These are phyloP conservation scores for Leishmania tropica DNA, from an alignment of 208 protist genomes.

Conservation along the genomic window DNA sequence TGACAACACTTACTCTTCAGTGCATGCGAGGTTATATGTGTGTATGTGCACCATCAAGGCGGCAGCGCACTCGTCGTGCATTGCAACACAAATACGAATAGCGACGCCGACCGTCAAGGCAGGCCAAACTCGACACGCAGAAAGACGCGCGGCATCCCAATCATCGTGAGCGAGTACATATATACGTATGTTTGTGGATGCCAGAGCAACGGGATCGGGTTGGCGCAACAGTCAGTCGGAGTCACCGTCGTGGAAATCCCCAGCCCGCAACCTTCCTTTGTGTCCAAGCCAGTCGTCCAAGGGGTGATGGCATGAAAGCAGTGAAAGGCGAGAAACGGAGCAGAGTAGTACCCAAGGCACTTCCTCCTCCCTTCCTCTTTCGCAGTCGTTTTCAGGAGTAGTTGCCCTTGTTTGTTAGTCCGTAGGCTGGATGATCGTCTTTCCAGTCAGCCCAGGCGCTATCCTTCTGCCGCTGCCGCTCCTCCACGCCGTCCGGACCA, in stretches of 20 bases:
- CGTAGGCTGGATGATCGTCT: conserved; percentile 82
- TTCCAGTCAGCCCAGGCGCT: conserved; percentile 81
- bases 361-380: background rate
- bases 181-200: conserved; percentile 11
- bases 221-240: background rate
- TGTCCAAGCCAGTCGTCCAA: background rate
- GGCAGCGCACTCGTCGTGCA: background rate
- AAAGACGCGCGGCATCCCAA: background rate
- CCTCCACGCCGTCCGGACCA: conserved; percentile 83
- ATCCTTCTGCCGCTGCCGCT: conserved; percentile 83
- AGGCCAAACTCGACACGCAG: background rate
- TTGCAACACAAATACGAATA: background rate
- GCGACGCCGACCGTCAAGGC: background rate
- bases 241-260: background rate
- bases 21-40: background rate
- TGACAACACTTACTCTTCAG: background rate
- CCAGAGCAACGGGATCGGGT: background rate
- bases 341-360: background rate
- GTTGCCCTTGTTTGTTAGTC: conserved; percentile 81
- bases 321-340: background rate
- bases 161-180: background rate
- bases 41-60: background rate
- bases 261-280: background rate
- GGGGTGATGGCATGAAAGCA: background rate
- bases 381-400: conserved; percentile 52